A percentile compares a stretch with the other conserved stretches of the same genome.
These are phyloP conservation scores for Peronospora farinosa DNA, from an alignment of 352 stramenopile genomes.

Conservation along the genomic window DNA sequence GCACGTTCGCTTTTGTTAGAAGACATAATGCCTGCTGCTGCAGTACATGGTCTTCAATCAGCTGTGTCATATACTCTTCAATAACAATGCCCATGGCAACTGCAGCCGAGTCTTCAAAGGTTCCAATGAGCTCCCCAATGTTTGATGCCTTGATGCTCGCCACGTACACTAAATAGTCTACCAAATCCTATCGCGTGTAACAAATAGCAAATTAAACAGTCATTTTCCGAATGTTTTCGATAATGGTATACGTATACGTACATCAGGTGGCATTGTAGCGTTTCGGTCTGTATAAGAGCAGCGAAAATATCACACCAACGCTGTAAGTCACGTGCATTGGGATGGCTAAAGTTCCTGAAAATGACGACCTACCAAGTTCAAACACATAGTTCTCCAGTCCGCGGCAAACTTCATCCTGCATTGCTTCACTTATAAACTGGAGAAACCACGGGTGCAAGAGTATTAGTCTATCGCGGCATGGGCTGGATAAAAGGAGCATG, in stretches of 20 bases:
- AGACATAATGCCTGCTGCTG: conserved; percentile 17
- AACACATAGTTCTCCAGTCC: conserved; percentile 43
- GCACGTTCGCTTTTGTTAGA: conserved; percentile 28
- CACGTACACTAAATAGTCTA: conserved; percentile 68
- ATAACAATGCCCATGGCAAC: conserved; percentile 62
- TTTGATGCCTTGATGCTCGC: conserved; percentile 56
- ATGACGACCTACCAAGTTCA: conserved; percentile 29
- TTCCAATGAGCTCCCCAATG: conserved; percentile 65
- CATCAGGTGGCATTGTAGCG: conserved; percentile 41
- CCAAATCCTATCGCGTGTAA: conserved; percentile 37
- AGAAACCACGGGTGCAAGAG: not conserved
- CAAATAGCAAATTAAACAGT: conserved; percentile 1
- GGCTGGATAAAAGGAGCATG: not conserved
- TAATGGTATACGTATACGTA: conserved; percentile 21
- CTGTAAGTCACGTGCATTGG: not conserved
- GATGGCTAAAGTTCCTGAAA: not conserved
- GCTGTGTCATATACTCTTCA: conserved; percentile 69
- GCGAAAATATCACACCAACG: conserved; percentile 3
- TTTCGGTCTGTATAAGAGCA: conserved; percentile 34
- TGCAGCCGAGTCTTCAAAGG: conserved; percentile 71
- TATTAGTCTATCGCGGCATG: conserved; percentile 6
- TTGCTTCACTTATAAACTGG: conserved; percentile 22
- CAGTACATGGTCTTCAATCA: conserved; percentile 35
- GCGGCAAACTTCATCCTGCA: conserved; percentile 29
- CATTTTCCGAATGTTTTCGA: not conserved